Conservation (phyloP, 83 land plant species). For the Picea abies region DNA sequence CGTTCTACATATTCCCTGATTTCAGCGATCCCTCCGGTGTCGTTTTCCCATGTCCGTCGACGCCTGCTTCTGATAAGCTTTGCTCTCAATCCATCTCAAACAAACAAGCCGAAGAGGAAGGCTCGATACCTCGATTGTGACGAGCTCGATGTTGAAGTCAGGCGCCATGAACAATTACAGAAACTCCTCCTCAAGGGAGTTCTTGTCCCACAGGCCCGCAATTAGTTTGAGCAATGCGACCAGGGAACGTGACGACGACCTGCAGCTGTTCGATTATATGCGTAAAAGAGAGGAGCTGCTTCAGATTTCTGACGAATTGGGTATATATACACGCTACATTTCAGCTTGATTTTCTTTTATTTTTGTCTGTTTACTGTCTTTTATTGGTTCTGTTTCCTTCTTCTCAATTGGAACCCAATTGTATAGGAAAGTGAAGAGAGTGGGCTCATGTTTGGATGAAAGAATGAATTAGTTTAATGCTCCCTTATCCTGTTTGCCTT, state of each 20-base stretch:
- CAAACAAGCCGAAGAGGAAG: background rate
- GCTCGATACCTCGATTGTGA: background rate
- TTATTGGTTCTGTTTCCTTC: too few species aligned
- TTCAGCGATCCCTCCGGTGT: background rate
- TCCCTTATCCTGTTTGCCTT: too few species aligned
- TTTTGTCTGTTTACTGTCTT: background rate
- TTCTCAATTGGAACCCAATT: too few species aligned
- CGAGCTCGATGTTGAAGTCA: background rate
- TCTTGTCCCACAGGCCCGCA: background rate
- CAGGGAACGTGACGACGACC: background rate
- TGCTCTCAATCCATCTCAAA: background rate
- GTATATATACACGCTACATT: background rate
- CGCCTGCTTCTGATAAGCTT: background rate
- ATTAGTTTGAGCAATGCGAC: background rate
- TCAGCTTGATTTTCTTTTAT: background rate
- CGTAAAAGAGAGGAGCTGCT: background rate
- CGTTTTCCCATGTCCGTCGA: background rate
- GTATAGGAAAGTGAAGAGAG: too few species aligned
- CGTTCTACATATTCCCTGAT: background rate
- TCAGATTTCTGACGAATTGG: conserved; percentile 4
- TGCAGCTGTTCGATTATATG: background rate
- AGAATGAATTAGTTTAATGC: too few species aligned
- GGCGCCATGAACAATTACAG: background rate
- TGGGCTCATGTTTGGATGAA: too few species aligned
- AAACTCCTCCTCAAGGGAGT: background rate